Evolutionary conservation across 768 basidiomycete genomes (phyloP), one percentile per base, ranked within the genome.

Genomic region (Rhodosporidiobolus sp.): DNA sequence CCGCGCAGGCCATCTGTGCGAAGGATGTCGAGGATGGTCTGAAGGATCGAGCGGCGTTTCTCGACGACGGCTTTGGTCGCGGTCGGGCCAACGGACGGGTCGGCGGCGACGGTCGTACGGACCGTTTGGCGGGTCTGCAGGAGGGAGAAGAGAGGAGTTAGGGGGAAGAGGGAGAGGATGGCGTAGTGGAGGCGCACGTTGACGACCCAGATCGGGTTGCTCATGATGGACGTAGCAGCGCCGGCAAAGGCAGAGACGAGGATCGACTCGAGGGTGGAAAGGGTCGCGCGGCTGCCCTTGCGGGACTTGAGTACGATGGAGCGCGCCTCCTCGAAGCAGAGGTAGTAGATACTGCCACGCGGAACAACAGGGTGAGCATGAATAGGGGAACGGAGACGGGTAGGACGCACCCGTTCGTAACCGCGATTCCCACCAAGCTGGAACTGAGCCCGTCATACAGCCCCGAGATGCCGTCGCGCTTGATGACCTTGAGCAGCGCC

Each of bases 151-250:
- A 48, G 48, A 43, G 5, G 34, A 19, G 12, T 48, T 32, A 55
- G 55, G 63, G 28, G 58, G 26, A 24, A 80, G 50, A n/a, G 74
- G 35, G n/a, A 69, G 26, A 22, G 56, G 1, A 49, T 53, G 56
- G 17, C 20, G 50, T n/a, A 45, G 35, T 52, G 65, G 62, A 4
- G 50, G 68, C 68, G 22, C 11, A 10, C 92, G 80, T 98, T 94
- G 30, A 98, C 85, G 59, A 96, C 93, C 96, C 96, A 99, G 71
- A 98, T 89, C 5, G 95, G 95, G 81, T 98, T 97, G 80, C 88
- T 90, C 73, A 91, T 85, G 74, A 95, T 81, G 7, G 92, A 90
- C 6, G 95, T 96, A 19, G 90, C 90, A 54, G 90, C 89, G 50
- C 94, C 94, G 92, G 65, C 46, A 9, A 20, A 22, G 34, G 95